Base-by-base conservation (phyloP, 1,284 basidiomycete species). In the Ceratobasidium sp. region DNA sequence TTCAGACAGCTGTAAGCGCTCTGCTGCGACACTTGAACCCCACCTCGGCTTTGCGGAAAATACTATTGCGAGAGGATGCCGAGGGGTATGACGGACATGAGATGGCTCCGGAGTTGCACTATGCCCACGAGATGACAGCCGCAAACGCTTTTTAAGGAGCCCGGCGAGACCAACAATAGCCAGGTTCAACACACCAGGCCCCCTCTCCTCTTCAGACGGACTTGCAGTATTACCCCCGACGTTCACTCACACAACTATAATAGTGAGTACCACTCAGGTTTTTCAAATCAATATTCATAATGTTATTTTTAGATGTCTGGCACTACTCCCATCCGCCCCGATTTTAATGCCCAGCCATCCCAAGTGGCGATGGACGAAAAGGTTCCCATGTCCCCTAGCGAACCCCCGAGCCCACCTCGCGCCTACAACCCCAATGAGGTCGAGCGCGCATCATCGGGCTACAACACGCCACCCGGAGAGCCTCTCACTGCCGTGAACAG, bases 401-500 rank as follows among this genome's bases (percentile, higher is more conserved):
- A 63, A 41, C 66, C 53, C 22, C 3, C 41, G 4, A 60, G 36
- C 41, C 67, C 67, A n/a, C 56, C 67, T 33, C 54, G 56, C 6
- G 67, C 45, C 17, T 71, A 71, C 19, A 56, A 71, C 22, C 67
- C 67, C 48, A 54, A 47, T 14, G n/a, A 36, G 14, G 56, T 71
- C 48, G 67, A 71, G 27, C 54, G 67, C 14, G 50, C 64, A 2
- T 29, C 31, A 29, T 41, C 36, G 11, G 36, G 36, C 36, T 41
- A 41, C 36, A 33, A 44, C 14, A 54, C 54, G 22, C 48, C 66
- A 8, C 67, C 53, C 3, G 27, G 24, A 11, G 67, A 71, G 45
- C 67, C 67, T 27, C 33, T 45, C 11, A 71, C 67, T 7, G 67
- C 67, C 22, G 67, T 71, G 2, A 71, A 71, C 36, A 71, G 67